Evolutionary conservation across 768 basidiomycete genomes (phyloP).

Genomic region (Tylopilus felleus): DNA sequence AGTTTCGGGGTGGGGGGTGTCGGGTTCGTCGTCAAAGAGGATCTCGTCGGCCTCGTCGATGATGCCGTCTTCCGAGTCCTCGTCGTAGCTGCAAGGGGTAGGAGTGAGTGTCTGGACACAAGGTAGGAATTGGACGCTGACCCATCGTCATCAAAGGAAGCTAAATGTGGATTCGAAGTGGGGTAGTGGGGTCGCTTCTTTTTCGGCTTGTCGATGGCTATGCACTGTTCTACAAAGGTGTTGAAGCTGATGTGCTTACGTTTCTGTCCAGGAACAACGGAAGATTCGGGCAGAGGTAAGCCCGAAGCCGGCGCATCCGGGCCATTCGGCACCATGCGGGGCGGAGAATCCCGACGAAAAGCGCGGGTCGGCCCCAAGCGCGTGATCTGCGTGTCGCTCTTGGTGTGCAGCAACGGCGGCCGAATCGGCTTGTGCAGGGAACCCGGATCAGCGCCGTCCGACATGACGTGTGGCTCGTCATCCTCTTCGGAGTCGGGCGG

Average conservation of each 20-base stretch:
- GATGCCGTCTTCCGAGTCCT: conserved; percentile 59
- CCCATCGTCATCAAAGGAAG: conserved; percentile 56
- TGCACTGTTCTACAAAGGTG: conserved; percentile 95
- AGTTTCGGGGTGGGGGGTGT: conserved; percentile 12
- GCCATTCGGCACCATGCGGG: conserved; percentile 40
- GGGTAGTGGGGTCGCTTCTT: conserved; percentile 22
- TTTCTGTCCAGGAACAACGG: conserved; percentile 36
- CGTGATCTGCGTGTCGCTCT: conserved; percentile 82
- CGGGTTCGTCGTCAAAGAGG: conserved; percentile 28
- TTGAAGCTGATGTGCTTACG: conserved; percentile 96
- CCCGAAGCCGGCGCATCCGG: conserved; percentile 5
- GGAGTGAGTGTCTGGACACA: not conserved
- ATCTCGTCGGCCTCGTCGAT: conserved; percentile 47
- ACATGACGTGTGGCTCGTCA: conserved; percentile 18
- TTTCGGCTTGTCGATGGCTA: conserved; percentile 79
- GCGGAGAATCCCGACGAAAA: conserved; percentile 66
- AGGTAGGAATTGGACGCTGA: conserved; percentile 32
- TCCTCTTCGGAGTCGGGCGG: conserved; percentile 54
- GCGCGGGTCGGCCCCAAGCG: conserved; percentile 47
- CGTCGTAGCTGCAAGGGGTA: conserved; percentile 53
- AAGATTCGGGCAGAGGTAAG: conserved; percentile 19
- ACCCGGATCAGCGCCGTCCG: conserved; percentile 21
- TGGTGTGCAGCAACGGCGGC: conserved; percentile 73
- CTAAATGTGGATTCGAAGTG: conserved; percentile 22
- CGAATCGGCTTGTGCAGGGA: conserved; percentile 24